Evolutionary conservation across 306 rosid species (phyloP).

Genomic region (Begonia loranthoides): DNA sequence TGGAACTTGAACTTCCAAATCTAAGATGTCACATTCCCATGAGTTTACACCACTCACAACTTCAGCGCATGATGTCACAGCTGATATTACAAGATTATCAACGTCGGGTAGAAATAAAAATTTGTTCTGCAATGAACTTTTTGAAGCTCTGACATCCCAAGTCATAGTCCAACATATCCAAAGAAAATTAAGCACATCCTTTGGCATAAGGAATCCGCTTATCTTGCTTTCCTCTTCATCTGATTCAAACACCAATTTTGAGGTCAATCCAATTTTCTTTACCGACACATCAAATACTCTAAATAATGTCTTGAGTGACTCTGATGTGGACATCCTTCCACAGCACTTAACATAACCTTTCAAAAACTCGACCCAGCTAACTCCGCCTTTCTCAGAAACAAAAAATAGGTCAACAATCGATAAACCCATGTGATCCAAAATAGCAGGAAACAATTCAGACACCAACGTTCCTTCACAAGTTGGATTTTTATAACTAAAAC

Average conservation of each 20-base stretch:
- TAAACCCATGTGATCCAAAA: constrained; percentile 55
- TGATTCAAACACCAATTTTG: constrained; percentile 44
- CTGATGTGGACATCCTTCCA: constrained; percentile 45
- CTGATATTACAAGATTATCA: constrained; percentile 49
- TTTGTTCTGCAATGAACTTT: constrained; percentile 12
- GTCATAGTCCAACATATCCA: constrained; percentile 65
- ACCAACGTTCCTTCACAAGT: constrained; percentile 13
- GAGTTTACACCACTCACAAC: constrained; percentile 27
- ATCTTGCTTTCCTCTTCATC: constrained; percentile 52
- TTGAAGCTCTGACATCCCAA: constrained; percentile 36
- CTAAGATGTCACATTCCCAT: constrained; percentile 43
- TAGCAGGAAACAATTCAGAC: constrained; percentile 28
- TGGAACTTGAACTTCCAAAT: constrained; percentile 50
- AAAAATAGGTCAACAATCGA: constrained; percentile 47
- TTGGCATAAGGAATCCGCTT: constrained; percentile 42
- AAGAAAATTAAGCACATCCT: constrained; percentile 45
- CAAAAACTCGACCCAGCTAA: constrained; percentile 64
- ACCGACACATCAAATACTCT: constrained; percentile 29
- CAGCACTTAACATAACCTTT: constrained; percentile 64
- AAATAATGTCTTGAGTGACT: constrained; percentile 32
- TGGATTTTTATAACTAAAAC: constrained; percentile 23
- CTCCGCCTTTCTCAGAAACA: constrained; percentile 33
- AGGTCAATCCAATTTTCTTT: constrained; percentile 18
- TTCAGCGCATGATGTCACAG: constrained; percentile 33
- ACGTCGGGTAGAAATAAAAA: constrained; percentile 42